Evolutionary conservation across 768 basidiomycete genomes (phyloP).

Genomic region (Tylopilus plumbeoviolaceoides): DNA sequence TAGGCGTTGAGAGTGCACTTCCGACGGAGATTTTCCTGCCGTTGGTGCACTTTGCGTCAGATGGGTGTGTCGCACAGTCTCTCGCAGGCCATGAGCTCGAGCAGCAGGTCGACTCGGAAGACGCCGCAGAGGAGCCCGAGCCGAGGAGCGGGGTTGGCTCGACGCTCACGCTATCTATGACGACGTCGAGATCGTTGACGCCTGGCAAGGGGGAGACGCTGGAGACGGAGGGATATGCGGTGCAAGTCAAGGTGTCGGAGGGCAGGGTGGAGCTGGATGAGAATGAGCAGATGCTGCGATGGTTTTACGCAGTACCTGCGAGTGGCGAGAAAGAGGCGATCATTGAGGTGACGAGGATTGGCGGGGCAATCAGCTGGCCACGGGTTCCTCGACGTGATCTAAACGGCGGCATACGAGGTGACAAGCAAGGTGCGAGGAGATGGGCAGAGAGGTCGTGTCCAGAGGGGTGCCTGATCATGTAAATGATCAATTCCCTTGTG

Average conservation of each 20-base stretch:
- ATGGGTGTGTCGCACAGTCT: conserved; percentile 26
- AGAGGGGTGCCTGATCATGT: conserved; percentile 25
- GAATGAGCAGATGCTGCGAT: conserved; percentile 47
- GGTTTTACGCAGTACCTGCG: conserved; percentile 41
- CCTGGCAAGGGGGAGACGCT: conserved; percentile 8
- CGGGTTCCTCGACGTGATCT: background rate
- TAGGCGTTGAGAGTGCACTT: conserved; percentile 31
- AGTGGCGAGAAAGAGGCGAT: conserved; percentile 29
- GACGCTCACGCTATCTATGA: conserved; percentile 10
- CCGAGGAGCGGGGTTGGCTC: conserved; percentile 10
- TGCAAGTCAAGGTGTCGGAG: conserved; percentile 41
- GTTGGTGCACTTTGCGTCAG: conserved; percentile 78
- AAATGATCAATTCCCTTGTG: conserved; percentile 1
- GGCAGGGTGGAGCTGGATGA: conserved; percentile 48
- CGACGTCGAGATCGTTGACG: background rate
- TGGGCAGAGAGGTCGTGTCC: conserved; percentile 15
- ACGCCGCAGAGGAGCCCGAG: background rate
- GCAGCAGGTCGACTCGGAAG: background rate
- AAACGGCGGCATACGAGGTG: background rate
- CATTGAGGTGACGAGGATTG: conserved; percentile 39
- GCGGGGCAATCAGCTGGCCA: conserved; percentile 37
- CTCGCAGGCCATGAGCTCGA: conserved; percentile 1
- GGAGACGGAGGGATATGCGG: conserved; percentile 30
- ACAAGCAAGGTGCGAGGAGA: background rate
- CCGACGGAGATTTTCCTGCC: conserved; percentile 93